Evolutionary conservation across 2,329 filamentous ascomycete species (phyloP).

Genomic region (Chaetothyriales sp.): DNA sequence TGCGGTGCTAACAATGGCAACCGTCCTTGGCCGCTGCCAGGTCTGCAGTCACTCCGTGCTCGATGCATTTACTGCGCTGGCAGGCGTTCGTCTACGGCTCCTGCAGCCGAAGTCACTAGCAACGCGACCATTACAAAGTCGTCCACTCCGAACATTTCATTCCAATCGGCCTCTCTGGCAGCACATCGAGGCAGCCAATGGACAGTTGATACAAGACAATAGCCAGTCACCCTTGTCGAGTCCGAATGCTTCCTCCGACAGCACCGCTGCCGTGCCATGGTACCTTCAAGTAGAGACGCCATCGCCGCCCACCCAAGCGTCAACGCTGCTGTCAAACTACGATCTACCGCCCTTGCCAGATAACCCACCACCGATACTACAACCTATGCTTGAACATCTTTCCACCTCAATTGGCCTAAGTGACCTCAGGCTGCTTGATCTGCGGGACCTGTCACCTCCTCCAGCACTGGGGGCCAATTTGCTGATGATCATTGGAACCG

Average conservation of each 20-base stretch:
- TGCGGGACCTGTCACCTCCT: conserved; percentile 70
- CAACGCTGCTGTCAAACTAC: conserved; percentile 37
- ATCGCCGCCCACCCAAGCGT: conserved; percentile 21
- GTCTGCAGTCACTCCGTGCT: conserved; percentile 11
- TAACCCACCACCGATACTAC: conserved; percentile 55
- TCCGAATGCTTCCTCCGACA: neutral
- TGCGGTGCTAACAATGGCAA: neutral
- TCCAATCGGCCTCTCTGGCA: neutral
- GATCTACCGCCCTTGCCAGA: conserved; percentile 49
- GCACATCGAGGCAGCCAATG: neutral
- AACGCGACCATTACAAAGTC: neutral
- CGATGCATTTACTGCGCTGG: conserved; percentile 14
- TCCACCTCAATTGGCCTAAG: conserved; percentile 79
- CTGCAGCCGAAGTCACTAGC: neutral
- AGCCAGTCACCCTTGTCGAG: neutral
- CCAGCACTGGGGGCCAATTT: conserved; percentile 76
- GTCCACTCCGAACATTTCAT: neutral
- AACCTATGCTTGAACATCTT: conserved; percentile 58
- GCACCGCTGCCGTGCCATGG: conserved; percentile 47
- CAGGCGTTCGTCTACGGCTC: conserved; percentile 6
- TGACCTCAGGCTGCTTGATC: conserved; percentile 62
- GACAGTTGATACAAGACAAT: neutral
- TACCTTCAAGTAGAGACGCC: conserved; percentile 60
- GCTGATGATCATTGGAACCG: conserved; percentile 83
- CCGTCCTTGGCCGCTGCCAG: conserved; percentile 4